phyloP scores from a whole-genome alignment of 2,329 filamentous ascomycete species.

The Microsporum ferrugineum region DNA sequence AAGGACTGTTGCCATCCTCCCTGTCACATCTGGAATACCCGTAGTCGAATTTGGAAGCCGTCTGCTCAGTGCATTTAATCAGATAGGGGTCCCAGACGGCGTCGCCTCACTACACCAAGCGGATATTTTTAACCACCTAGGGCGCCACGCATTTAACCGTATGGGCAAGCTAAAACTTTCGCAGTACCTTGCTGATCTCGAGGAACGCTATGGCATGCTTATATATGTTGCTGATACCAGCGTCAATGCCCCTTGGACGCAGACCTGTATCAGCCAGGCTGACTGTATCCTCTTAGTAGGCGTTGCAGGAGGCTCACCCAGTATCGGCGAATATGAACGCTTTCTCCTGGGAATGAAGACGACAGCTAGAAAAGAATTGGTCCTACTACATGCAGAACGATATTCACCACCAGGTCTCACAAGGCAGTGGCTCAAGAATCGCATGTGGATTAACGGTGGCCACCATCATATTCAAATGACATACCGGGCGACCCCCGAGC shows the following conservation, averaged over 20 bases:
- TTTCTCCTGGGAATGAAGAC: conserved; percentile 96
- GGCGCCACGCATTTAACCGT: conserved; percentile 88
- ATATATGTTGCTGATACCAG: conserved; percentile 94
- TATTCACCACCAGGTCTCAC: conserved; percentile 79
- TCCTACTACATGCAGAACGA: conserved; percentile 77
- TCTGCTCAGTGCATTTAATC: conserved; percentile 72
- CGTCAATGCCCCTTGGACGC: conserved; percentile 95
- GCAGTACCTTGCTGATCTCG: conserved; percentile 89
- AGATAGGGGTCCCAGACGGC: conserved; percentile 80
- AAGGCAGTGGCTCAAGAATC: conserved; percentile 77
- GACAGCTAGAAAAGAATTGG: conserved; percentile 83
- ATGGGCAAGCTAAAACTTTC: conserved; percentile 95
- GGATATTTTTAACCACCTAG: conserved; percentile 85
- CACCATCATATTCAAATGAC: conserved; percentile 98
- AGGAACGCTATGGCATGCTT: conserved; percentile 93
- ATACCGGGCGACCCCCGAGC: conserved; percentile 63
- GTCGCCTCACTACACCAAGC: conserved; percentile 88
- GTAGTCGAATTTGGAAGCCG: conserved; percentile 91
- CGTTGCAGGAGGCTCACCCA: conserved; percentile 76
- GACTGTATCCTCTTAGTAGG: conserved; percentile 92
- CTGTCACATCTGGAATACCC: conserved; percentile 80
- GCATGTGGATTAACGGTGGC: conserved; percentile 95
- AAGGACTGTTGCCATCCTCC: conserved; percentile 81
- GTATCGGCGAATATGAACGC: conserved; percentile 89
- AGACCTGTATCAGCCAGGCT: conserved; percentile 92